Base-by-base conservation (phyloP, 192 early-diverging fungal species). In the Linnemannia hyalina region DNA sequence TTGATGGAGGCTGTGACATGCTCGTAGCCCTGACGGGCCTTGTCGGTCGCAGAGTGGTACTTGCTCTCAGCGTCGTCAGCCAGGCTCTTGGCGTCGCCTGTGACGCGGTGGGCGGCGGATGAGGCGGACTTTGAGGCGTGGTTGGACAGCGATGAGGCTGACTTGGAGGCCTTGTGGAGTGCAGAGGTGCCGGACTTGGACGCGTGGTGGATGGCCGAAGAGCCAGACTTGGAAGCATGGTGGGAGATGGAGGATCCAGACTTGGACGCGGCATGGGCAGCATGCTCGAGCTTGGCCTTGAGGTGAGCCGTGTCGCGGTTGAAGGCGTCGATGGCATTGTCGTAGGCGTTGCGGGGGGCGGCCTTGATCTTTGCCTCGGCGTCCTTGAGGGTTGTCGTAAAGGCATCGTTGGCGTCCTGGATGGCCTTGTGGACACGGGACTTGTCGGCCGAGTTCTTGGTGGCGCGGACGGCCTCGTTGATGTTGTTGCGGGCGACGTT, bases 331-430 rank as follows among this genome's bases (percentile, higher is more conserved):
- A 86, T 54, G 4, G 84, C 84, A 65, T 29, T 42, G 18, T 81
- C 65, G 70, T 81, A 86, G 3, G 78, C 63, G 38, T 78, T 32
- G 52, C 70, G 80, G 3, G 84, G 84, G 2, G 78, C 76, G 2
- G 79, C 26, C 76, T 86, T 86, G 75, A 86, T 86, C 79, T 78
- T 86, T 52, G 71, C 68, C 36, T 86, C 84, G 5, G 75, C 76
- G 4, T 86, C 84, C 40, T 63, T 80, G 32, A 86, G 29, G 0
- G 68, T 54, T 0, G 26, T 35, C 0, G 72, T n/a, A 49, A 86
- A 86, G 0, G 78, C 73, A 5, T 86, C 79, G 32, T 68, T 78
- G 18, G 84, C 84, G 9, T 86, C 84, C 38, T 78, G 47, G 76
- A 86, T 38, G 13, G 75, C 75, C n/a, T 78, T 72, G 47, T 78